Base-by-base conservation (phyloP, 2,329 filamentous ascomycete species). In the Fusarium sulawesiense region DNA sequence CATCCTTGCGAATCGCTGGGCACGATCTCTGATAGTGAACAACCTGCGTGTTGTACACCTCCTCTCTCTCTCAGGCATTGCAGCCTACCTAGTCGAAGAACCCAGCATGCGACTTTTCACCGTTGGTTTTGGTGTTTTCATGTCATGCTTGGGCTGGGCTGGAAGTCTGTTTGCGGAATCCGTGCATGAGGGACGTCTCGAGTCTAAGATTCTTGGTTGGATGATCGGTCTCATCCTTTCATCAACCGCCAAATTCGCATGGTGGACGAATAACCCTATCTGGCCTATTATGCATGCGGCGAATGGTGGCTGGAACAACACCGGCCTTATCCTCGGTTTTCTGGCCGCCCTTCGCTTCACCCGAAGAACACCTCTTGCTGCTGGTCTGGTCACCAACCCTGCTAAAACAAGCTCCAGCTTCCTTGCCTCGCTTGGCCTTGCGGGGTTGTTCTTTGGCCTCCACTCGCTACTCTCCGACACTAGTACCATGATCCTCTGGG, bases 401-500 rank as follows among this genome's bases (percentile, higher is more conserved):
- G 78, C 76, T 30, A 78, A 88, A 60, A 89, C 85, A 62, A 90
- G 92, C 2, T 94, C 93, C 18, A 86, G 90, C 1, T 63, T 78
- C n/a, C 84, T 97, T 45, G 89, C 93, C 30, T 92, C 90, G 12
- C 81, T 96, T 50, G 93, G 96, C 63, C 80, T 98, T 58, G 94
- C 89, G 25, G 95, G 94, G 30, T 80, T 98, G 10, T 86, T 98
- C 76, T 99, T 99, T 76, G 93, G 88, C 7, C 86, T 98, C 76
- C 96, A 98, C 78, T 98, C 94, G 2, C 85, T 99, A 12, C 87
- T 99, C 13, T 98, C 96, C 0, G 96, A 99, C 78, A 97, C 94
- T 0, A 98, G 96, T 83, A 99, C 96, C 56, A 98, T 99, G 94
- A 98, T 98, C 61, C 86, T 94, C 18, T 99, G 96, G 96, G 93